Evolutionary conservation across 768 basidiomycete genomes (phyloP).

Genomic region (Kwoniella heveanensis): DNA sequence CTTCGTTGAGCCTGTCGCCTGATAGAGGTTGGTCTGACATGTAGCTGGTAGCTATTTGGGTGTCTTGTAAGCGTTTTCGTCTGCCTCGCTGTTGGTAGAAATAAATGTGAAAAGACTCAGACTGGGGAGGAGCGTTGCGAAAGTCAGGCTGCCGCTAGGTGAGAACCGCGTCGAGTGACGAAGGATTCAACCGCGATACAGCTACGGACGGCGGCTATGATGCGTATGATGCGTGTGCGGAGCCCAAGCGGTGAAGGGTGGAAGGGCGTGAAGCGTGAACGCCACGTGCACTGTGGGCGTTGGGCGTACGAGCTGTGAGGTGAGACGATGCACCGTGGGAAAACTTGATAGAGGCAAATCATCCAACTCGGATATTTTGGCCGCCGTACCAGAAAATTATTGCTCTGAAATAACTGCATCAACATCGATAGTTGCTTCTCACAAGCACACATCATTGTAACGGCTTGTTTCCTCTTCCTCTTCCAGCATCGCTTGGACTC

Average conservation of each 20-base stretch:
- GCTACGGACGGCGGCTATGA: not conserved
- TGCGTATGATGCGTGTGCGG: not conserved
- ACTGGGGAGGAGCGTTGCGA: too few species aligned
- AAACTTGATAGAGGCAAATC: not conserved
- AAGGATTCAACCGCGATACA: too few species aligned
- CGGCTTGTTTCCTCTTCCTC: not conserved
- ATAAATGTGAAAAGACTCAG: too few species aligned
- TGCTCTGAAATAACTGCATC: not conserved
- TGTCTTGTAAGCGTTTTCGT: too few species aligned
- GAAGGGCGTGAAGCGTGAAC: too few species aligned
- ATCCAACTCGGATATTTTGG: not conserved
- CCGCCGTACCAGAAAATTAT: not conserved
- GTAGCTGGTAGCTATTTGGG: not conserved
- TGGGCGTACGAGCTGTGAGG: too few species aligned
- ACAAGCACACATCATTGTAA: not conserved
- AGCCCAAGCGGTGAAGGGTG: too few species aligned
- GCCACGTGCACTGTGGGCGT: too few species aligned
- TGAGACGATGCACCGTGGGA: not conserved
- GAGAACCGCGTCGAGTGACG: too few species aligned
- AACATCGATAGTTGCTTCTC: not conserved
- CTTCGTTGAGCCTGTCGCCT: constrained; percentile 47
- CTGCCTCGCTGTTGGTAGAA: too few species aligned
- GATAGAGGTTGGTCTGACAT: constrained; percentile 42
- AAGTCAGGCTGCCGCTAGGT: too few species aligned
- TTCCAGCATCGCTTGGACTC: not conserved